A percentile compares a stretch with the other conserved stretches of the same genome.
Conservation (phyloP, 1,284 basidiomycete species). For the Naganishia albida region DNA sequence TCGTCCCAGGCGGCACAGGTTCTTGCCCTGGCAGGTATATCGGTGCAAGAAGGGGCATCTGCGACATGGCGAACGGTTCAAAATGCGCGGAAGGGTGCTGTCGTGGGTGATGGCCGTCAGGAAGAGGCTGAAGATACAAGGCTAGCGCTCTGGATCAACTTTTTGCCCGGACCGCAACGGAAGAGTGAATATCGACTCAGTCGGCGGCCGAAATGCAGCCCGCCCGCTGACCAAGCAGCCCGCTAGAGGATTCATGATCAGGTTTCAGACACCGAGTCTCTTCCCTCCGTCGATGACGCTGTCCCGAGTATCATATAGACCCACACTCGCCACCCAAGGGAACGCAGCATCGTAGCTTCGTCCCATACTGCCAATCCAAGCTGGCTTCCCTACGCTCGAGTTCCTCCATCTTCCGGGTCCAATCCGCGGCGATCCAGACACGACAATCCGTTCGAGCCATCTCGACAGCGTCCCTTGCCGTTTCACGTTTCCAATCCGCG, state of each 20-base stretch:
- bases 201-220: background rate
- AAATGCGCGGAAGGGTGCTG: too few relatives aligned
- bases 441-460: constrained; percentile 10
- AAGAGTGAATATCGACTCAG: background rate
- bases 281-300: background rate
- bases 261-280: too few relatives aligned
- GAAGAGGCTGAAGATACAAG: background rate
- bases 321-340: constrained; percentile 1
- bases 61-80: constrained; percentile 30
- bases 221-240: background rate
- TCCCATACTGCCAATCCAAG: constrained; percentile 6
- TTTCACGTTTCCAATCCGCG: background rate
- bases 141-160: background rate
- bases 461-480: background rate
- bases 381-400: constrained; percentile 21
- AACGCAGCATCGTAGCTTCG: constrained; percentile 6
- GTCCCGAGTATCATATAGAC: background rate
- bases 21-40: constrained; percentile 56
- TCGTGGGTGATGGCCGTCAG: background rate
- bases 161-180: constrained; percentile 3
- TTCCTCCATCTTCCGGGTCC: constrained; percentile 4
- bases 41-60: constrained; percentile 46
- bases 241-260: too few relatives aligned
- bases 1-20: constrained; percentile 72
- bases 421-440: constrained; percentile 8